These are phyloP conservation scores for Picea abies DNA, from an alignment of 83 land plant genomes.

Conservation along the genomic window DNA sequence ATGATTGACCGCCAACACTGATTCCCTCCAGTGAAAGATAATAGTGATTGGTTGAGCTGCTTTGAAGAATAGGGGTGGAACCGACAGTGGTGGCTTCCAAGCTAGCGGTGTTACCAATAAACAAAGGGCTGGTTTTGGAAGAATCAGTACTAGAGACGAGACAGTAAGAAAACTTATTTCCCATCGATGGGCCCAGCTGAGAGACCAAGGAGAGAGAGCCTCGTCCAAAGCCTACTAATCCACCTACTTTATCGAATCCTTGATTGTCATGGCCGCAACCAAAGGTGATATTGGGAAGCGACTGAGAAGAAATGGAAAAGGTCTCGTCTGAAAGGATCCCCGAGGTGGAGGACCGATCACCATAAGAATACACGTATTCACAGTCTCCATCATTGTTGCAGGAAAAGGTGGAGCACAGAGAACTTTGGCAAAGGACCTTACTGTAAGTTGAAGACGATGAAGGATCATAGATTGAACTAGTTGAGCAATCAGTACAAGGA, in stretches of 20 bases:
- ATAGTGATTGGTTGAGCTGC: constrained; percentile 47
- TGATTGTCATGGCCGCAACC: constrained; percentile 24
- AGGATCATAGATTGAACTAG: not conserved
- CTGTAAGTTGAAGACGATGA: not conserved
- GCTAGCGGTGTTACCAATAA: constrained; percentile 41
- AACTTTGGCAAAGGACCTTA: not conserved
- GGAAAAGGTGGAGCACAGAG: not conserved
- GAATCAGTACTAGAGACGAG: constrained; percentile 24
- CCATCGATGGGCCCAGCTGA: constrained; percentile 27
- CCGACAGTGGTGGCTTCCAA: not conserved
- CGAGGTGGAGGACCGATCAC: constrained; percentile 10
- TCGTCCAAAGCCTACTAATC: constrained; percentile 30
- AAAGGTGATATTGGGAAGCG: constrained; percentile 6
- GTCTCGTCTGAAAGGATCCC: constrained; percentile 31
- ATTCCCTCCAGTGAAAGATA: constrained; percentile 56
- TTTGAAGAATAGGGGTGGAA: constrained; percentile 43
- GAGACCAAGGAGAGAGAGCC: constrained; percentile 22
- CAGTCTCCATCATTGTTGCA: not conserved
- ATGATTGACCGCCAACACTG: constrained; percentile 32
- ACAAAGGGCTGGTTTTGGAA: constrained; percentile 35
- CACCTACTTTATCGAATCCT: not conserved
- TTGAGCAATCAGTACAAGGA: no score
- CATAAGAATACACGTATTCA: constrained; percentile 2
- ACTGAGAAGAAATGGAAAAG: constrained; percentile 2
- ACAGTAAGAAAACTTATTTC: constrained; percentile 38